phyloP scores from a whole-genome alignment of 2,329 filamentous ascomycete species.

The Bipolaris bicolor region DNA sequence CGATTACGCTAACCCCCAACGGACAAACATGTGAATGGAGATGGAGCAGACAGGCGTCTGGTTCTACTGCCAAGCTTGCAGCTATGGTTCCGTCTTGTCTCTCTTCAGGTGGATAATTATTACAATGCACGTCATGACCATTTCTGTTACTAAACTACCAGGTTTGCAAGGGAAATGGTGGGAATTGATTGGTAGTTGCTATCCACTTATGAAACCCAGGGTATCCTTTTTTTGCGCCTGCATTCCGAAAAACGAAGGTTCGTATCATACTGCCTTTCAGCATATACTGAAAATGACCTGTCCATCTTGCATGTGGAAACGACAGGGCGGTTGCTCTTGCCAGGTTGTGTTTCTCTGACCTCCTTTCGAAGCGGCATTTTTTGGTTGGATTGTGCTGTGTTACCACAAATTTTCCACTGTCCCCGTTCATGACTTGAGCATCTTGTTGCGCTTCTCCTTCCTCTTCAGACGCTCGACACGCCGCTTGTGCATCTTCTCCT shows the following conservation, averaged over 20 bases:
- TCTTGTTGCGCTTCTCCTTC: slow-evolving; percentile 94
- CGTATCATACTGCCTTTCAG: neutral
- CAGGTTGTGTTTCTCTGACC: neutral
- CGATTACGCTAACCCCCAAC: slow-evolving; percentile 8
- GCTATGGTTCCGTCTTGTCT: neutral
- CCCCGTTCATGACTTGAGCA: slow-evolving; percentile 58
- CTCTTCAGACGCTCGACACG: slow-evolving; percentile 90
- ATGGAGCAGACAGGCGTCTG: neutral
- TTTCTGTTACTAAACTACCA: neutral
- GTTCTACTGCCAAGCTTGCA: neutral
- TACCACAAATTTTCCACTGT: neutral
- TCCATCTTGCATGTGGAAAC: neutral
- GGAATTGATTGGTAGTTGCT: slow-evolving; percentile 2
- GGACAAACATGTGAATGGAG: slow-evolving; percentile 8
- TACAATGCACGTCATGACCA: neutral
- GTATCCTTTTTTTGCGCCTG: slow-evolving; percentile 13
- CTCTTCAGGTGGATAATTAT: neutral
- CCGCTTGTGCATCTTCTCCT: slow-evolving; percentile 97
- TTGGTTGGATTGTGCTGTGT: neutral
- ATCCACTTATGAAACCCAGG: slow-evolving; percentile 10
- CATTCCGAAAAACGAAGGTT: neutral
- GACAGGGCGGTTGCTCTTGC: neutral
- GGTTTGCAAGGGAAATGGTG: neutral
- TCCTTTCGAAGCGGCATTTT: slow-evolving; percentile 11
- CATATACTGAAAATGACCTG: neutral